Conservation (phyloP, 2,329 filamentous ascomycete species). For the Cercospora sp. region DNA sequence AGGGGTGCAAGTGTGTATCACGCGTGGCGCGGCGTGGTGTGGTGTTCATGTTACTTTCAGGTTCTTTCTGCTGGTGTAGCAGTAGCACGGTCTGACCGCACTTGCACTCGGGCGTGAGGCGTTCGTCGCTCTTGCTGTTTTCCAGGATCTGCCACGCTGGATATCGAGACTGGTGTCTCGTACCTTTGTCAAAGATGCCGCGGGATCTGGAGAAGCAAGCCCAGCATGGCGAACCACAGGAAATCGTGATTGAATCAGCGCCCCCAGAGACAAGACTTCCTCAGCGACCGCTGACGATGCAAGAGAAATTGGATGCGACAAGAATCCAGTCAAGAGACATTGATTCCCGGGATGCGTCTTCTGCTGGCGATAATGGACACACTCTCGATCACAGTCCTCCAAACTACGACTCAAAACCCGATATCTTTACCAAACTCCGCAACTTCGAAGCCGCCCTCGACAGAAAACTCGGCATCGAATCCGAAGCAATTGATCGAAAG, state of each 20-base stretch:
- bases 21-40: not conserved
- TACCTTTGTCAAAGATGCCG: conserved; percentile 11
- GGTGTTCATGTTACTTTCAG: not conserved
- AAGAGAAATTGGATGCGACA: conserved; percentile 36
- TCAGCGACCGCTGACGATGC: conserved; percentile 32
- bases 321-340: conserved; percentile 24
- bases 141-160: not conserved
- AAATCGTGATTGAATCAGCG: conserved; percentile 16
- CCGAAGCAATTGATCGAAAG: conserved; percentile 50
- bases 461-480: conserved; percentile 50
- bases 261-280: conserved; percentile 8
- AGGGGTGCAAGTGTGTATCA: not conserved
- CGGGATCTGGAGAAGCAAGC: conserved; percentile 27
- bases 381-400: not conserved
- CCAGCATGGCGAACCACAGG: conserved; percentile 26
- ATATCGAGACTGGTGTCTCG: not conserved
- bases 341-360: conserved; percentile 24
- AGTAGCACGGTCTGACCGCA: not conserved
- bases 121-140: not conserved
- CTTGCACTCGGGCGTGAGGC: not conserved
- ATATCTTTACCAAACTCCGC: conserved; percentile 39
- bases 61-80: not conserved
- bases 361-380: conserved; percentile 7
- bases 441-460: conserved; percentile 46
- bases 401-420: conserved; percentile 25